Evolutionary conservation across 805 yeast species (phyloP).

Genomic region (Kodamaea neixiangensis): DNA sequence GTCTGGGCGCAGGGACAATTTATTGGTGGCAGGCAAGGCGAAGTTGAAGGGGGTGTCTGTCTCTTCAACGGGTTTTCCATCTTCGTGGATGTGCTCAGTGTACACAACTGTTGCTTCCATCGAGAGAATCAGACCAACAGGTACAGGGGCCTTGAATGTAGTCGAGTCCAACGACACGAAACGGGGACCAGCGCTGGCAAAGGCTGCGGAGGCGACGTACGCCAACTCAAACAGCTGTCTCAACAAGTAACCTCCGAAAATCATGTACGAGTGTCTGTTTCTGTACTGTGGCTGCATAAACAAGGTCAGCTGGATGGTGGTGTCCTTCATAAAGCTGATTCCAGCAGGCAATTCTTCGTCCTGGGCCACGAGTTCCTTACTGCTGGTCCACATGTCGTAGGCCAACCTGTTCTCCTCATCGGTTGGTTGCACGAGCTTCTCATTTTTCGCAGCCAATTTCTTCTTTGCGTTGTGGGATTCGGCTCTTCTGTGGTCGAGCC

Average conservation of each 20-base stretch:
- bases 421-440: constrained; percentile 62
- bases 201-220: constrained; percentile 88
- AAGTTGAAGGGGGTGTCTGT: constrained; percentile 47
- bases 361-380: constrained; percentile 33
- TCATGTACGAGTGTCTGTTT: constrained; percentile 91
- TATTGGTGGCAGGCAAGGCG: constrained; percentile 60
- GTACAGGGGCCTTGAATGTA: constrained; percentile 91
- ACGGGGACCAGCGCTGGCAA: constrained; percentile 81
- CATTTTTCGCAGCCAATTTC: constrained; percentile 70
- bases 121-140: constrained; percentile 87
- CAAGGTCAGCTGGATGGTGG: constrained; percentile 70
- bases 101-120: constrained; percentile 83
- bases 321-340: constrained; percentile 67
- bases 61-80: constrained; percentile 17
- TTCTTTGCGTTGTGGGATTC: constrained; percentile 88
- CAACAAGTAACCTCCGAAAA: constrained; percentile 91
- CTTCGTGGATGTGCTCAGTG: constrained; percentile 72
- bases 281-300: constrained; percentile 97
- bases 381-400: constrained; percentile 69
- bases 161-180: constrained; percentile 89
- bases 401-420: constrained; percentile 71
- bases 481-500: constrained; percentile 84
- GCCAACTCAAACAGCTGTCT: constrained; percentile 94
- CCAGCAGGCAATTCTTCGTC: constrained; percentile 46
- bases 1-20: constrained; percentile 48